Percentiles rank a stretch among this genome's conserved stretches.
Evolutionary conservation across 1,284 basidiomycete genomes (phyloP).

Genomic region (Moniliophthora roreri): DNA sequence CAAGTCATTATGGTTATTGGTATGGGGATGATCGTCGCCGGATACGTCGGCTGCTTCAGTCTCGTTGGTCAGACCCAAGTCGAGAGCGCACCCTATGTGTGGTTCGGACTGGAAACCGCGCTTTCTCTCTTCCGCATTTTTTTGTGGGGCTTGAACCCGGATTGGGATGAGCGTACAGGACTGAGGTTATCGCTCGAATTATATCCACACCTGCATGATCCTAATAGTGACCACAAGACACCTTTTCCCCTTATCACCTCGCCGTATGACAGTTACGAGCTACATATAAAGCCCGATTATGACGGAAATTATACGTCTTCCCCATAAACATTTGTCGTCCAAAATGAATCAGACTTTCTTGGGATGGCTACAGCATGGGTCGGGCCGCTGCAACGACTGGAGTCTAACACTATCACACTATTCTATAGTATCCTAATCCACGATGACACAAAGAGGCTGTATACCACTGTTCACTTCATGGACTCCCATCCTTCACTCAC

Average conservation of each 20-base stretch:
- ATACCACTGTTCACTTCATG: neutral
- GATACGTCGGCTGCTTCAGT: conserved; percentile 9
- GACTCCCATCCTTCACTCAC: no score
- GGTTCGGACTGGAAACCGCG: conserved; percentile 1
- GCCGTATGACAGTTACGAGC: neutral
- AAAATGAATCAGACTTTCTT: neutral
- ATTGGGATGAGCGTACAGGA: conserved; percentile 2
- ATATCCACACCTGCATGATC: no score
- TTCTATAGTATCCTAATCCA: neutral
- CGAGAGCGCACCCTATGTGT: neutral
- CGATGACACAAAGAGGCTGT: neutral
- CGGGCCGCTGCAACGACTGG: neutral
- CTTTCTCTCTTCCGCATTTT: neutral
- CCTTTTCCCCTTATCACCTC: neutral
- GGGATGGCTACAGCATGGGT: neutral
- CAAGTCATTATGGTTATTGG: neutral
- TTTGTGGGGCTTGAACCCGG: conserved; percentile 3
- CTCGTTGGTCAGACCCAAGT: neutral
- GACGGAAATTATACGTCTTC: neutral
- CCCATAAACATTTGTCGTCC: neutral
- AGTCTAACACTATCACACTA: neutral
- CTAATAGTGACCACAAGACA: neutral
- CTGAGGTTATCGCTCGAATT: neutral
- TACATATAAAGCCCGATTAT: neutral
- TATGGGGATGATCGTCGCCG: conserved; percentile 1